A percentile compares a stretch with the other conserved stretches of the same genome.
phyloP scores from a whole-genome alignment of 2,329 filamentous ascomycete species.

The Cryphonectria parasitica region DNA sequence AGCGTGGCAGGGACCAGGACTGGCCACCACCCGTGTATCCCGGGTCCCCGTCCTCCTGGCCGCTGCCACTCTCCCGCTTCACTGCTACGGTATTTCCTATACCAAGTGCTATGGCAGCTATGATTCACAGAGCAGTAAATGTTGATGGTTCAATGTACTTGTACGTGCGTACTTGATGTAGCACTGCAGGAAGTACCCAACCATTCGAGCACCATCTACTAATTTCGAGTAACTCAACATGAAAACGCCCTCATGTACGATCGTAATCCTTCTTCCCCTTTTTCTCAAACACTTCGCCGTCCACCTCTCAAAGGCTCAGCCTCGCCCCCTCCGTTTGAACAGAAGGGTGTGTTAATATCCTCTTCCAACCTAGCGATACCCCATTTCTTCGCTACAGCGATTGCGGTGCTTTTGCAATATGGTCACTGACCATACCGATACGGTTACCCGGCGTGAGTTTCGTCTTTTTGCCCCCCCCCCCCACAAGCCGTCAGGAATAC shows the following conservation, averaged over 20 bases:
- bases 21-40: background rate
- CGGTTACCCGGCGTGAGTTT: background rate
- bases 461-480: background rate
- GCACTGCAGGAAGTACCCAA: background rate
- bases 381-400: background rate
- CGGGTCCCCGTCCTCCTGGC: background rate
- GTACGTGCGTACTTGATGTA: background rate
- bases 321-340: background rate
- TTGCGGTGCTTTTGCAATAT: background rate
- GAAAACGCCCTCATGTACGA: background rate
- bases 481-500: slow-evolving; percentile 11
- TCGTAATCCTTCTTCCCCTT: slow-evolving; percentile 4
- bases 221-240: background rate
- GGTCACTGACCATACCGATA: background rate
- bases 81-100: background rate
- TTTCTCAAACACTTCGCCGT: background rate
- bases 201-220: background rate
- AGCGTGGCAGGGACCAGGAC: background rate
- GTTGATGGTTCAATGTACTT: background rate
- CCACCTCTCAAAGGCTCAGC: background rate
- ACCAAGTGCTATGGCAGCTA: background rate
- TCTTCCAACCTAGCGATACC: background rate
- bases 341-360: background rate
- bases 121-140: background rate
- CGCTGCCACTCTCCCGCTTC: background rate